Percentiles rank a stretch among this genome's conserved stretches.
Conservation (phyloP, 768 basidiomycete species). For the Tulasnella calospora region DNA sequence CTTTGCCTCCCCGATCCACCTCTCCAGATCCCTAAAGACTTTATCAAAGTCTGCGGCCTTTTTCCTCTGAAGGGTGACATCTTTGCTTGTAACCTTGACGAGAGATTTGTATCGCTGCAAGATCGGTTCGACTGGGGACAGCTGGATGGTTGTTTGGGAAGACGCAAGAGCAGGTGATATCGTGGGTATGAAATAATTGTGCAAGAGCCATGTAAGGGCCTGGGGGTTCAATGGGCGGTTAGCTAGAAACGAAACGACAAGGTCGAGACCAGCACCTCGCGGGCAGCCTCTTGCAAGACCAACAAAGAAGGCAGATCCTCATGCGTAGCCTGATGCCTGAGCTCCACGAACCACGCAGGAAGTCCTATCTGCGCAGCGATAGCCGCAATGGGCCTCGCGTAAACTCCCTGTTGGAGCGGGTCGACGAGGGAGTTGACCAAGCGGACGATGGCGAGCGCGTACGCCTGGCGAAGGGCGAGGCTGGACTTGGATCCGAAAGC, state of each 20-base stretch:
- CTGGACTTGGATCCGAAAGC: constrained; percentile 10
- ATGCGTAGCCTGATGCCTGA: constrained; percentile 93
- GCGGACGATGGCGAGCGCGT: constrained; percentile 75
- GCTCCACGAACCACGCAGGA: constrained; percentile 83
- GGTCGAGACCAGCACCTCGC: constrained; percentile 48
- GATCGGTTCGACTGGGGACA: constrained; percentile 60
- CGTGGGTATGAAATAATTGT: constrained; percentile 79
- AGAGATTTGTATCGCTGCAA: constrained; percentile 70
- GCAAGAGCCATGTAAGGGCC: constrained; percentile 78
- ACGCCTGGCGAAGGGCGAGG: constrained; percentile 65
- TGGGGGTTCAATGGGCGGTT: constrained; percentile 34
- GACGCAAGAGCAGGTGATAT: constrained; percentile 11
- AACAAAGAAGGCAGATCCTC: constrained; percentile 86
- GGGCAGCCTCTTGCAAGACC: constrained; percentile 67
- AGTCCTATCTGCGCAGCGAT: constrained; percentile 83
- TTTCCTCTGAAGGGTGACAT: constrained; percentile 53
- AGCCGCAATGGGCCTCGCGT: constrained; percentile 83
- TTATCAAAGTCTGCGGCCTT: constrained; percentile 49
- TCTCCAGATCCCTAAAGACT: constrained; percentile 59
- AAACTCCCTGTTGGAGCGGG: constrained; percentile 81
- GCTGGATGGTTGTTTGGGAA: constrained; percentile 35
- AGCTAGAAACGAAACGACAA: not conserved
- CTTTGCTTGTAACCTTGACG: constrained; percentile 57
- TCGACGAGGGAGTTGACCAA: constrained; percentile 95
- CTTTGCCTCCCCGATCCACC: constrained; percentile 72